A percentile compares a stretch with the other conserved stretches of the same genome.
Conservation (phyloP, 2,329 filamentous ascomycete genomes). For the Curvularia sp. region DNA sequence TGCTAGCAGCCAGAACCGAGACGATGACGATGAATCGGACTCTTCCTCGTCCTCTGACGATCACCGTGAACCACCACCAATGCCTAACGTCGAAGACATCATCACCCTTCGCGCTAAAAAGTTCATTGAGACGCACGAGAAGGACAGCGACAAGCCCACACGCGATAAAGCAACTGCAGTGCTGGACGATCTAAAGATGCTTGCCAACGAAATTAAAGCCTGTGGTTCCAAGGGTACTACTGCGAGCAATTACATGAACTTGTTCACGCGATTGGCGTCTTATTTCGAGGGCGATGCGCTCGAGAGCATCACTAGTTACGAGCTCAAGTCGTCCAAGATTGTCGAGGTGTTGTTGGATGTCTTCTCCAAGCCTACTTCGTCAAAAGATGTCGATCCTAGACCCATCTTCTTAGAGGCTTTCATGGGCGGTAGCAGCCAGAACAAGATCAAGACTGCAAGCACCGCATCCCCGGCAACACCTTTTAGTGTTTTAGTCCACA, state of each 20-base stretch:
- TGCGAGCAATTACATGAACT: slow-evolving; percentile 61
- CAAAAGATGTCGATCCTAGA: slow-evolving; percentile 67
- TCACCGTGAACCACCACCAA: slow-evolving; percentile 30
- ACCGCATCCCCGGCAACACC: slow-evolving; percentile 77
- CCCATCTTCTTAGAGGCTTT: slow-evolving; percentile 90
- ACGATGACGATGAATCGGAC: slow-evolving; percentile 69
- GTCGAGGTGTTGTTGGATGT: slow-evolving; percentile 83
- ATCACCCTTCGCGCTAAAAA: slow-evolving; percentile 80
- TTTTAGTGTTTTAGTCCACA: slow-evolving; percentile 90
- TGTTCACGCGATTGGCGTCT: slow-evolving; percentile 78
- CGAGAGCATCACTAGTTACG: slow-evolving; percentile 93
- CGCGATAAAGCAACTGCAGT: slow-evolving; percentile 81
- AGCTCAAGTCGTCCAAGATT: slow-evolving; percentile 88
- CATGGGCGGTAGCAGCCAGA: slow-evolving; percentile 74
- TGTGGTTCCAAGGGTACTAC: slow-evolving; percentile 66
- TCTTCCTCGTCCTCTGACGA: slow-evolving; percentile 62
- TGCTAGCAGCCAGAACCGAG: slow-evolving; percentile 66
- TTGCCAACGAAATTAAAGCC: slow-evolving; percentile 74
- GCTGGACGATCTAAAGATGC: slow-evolving; percentile 71
- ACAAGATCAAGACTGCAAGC: slow-evolving; percentile 69
- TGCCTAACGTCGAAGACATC: slow-evolving; percentile 68
- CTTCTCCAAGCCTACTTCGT: slow-evolving; percentile 71
- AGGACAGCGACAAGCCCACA: slow-evolving; percentile 74
- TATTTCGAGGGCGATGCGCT: slow-evolving; percentile 90
- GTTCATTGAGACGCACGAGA: slow-evolving; percentile 85